Conservation (phyloP, 2,329 filamentous ascomycete species). For the Fusarium subtropicale region DNA sequence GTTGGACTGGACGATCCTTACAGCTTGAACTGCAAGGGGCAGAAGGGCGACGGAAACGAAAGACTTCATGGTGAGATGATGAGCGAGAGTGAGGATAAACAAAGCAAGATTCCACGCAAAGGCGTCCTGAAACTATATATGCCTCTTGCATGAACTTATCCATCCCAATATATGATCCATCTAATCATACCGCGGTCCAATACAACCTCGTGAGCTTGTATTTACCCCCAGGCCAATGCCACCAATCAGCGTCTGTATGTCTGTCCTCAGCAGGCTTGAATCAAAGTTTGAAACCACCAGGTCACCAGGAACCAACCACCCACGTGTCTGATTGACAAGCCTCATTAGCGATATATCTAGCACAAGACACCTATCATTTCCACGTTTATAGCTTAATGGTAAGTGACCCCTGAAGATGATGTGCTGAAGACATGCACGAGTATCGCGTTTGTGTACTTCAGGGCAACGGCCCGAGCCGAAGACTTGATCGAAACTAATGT, state of each 20-base stretch:
- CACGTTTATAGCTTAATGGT: constrained; percentile 39
- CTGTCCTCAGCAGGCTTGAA: constrained; percentile 25
- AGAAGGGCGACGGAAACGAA: constrained; percentile 40
- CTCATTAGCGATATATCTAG: constrained; percentile 18
- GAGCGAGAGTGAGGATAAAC: constrained; percentile 10
- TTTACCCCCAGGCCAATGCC: not conserved
- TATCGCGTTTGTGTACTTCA: constrained; percentile 15
- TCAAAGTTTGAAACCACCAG: constrained; percentile 36
- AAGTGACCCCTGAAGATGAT: constrained; percentile 2
- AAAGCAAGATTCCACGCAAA: not conserved
- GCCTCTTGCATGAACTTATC: constrained; percentile 24
- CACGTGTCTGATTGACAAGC: constrained; percentile 39
- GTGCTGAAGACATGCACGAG: constrained; percentile 10
- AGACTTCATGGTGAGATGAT: constrained; percentile 47
- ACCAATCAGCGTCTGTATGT: constrained; percentile 34
- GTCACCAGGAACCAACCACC: constrained; percentile 33
- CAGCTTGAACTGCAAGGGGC: constrained; percentile 47
- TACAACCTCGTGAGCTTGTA: constrained; percentile 30
- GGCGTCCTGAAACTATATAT: constrained; percentile 29
- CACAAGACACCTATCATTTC: constrained; percentile 12
- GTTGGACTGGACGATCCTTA: constrained; percentile 73
- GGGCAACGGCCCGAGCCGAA: constrained; percentile 37
- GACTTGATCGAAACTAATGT: not conserved
- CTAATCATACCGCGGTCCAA: constrained; percentile 35
- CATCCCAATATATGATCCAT: constrained; percentile 38